Evolutionary conservation across 306 rosid species (phyloP).

Genomic region (Quercus variabilis): DNA sequence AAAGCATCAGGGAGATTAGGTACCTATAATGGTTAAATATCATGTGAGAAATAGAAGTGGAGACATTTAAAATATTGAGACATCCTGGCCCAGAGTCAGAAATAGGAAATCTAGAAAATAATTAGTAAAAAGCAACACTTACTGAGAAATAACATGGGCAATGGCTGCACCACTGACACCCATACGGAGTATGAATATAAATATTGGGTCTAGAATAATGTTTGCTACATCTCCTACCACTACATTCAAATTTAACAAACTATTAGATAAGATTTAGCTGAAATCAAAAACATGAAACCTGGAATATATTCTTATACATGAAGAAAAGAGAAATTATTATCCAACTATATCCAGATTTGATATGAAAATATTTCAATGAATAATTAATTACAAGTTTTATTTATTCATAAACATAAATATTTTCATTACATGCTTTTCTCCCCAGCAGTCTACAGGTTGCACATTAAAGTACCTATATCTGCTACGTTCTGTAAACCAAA

Average conservation of each 20-base stretch:
- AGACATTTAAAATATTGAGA: not conserved
- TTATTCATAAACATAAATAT: not conserved
- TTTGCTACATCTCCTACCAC: slow-evolving; percentile 89
- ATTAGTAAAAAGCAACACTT: slow-evolving; percentile 29
- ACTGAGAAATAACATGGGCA: slow-evolving; percentile 97
- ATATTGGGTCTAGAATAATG: slow-evolving; percentile 77
- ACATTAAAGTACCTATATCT: not conserved
- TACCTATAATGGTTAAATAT: slow-evolving; percentile 42
- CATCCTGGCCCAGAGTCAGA: not conserved
- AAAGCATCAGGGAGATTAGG: slow-evolving; percentile 58
- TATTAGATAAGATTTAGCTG: slow-evolving; percentile 4
- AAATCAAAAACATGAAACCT: not conserved
- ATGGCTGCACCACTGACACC: slow-evolving; percentile 92
- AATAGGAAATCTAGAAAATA: not conserved
- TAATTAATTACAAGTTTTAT: not conserved
- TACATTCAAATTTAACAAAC: slow-evolving; percentile 16
- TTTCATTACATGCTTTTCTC: not conserved
- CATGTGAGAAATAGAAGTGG: not conserved
- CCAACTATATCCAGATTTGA: not conserved
- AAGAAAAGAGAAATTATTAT: not conserved
- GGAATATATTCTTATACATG: not conserved
- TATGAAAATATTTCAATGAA: not conserved
- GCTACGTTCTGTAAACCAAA: not conserved
- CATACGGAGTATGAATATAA: slow-evolving; percentile 59
- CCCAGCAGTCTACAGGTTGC: not conserved